These are phyloP conservation scores for Oemleria cerasiformis DNA, from an alignment of 306 rosid genomes.

Conservation along the genomic window DNA sequence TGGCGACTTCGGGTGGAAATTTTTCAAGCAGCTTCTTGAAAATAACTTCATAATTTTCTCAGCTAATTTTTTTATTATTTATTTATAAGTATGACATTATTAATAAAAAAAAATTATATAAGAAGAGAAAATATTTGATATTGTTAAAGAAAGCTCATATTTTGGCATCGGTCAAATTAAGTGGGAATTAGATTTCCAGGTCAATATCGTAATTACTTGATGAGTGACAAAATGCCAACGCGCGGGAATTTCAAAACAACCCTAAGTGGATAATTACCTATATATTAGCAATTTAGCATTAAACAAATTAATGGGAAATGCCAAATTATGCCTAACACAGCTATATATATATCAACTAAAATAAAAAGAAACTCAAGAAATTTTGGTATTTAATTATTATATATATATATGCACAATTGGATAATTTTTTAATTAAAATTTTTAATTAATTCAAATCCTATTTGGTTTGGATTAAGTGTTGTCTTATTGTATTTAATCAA, in stretches of 20 bases:
- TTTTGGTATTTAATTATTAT: background rate
- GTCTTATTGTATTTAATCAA: no score
- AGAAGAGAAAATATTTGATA: no score
- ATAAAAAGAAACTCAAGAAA: background rate
- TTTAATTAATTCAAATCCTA: background rate
- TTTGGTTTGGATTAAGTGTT: no score
- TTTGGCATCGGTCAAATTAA: background rate
- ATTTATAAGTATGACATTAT: background rate
- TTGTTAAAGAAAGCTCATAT: background rate
- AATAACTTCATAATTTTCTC: no score
- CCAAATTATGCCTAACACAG: background rate
- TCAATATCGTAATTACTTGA: background rate
- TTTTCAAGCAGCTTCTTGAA: no score
- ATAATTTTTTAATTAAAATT: background rate
- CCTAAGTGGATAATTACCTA: background rate
- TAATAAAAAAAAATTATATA: background rate
- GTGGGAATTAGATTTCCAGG: background rate
- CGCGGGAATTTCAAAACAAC: background rate
- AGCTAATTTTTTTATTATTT: background rate
- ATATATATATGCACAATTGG: background rate
- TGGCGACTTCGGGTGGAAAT: no score
- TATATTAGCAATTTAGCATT: background rate
- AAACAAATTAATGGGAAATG: background rate
- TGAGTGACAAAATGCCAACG: background rate
- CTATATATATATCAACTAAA: background rate